These are phyloP conservation scores for Cercophora scortea DNA, from an alignment of 495 filamentous ascomycete species.

Conservation along the genomic window DNA sequence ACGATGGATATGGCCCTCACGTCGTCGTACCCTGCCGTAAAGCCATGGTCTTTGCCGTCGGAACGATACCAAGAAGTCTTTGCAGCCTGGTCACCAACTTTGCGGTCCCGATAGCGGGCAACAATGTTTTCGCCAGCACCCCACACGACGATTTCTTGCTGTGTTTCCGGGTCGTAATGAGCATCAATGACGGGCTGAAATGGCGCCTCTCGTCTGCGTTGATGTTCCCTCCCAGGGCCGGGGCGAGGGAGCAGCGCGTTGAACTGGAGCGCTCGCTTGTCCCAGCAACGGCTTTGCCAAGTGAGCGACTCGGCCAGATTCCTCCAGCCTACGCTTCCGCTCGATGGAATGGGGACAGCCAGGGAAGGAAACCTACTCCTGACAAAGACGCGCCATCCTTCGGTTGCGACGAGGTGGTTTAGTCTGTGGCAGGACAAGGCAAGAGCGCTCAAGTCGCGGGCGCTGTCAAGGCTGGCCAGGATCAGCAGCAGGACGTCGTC, in stretches of 20 bases:
- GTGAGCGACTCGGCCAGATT: conserved; percentile 30
- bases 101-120: conserved; percentile 22
- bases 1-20: conserved; percentile 30
- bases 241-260: conserved; percentile 8
- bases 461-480: conserved; percentile 28
- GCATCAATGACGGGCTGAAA: conserved; percentile 36
- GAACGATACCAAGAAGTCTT: conserved; percentile 22
- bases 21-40: conserved; percentile 30
- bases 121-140: conserved; percentile 39
- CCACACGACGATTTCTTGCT: conserved; percentile 35
- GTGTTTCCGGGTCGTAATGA: conserved; percentile 16
- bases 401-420: conserved; percentile 16
- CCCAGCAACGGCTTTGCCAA: conserved; percentile 37
- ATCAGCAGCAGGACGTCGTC: conserved; percentile 33
- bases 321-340: conserved; percentile 20
- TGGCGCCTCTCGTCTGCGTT: conserved; percentile 5
- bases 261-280: conserved; percentile 27
- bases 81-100: conserved; percentile 3
- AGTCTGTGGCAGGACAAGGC: conserved; percentile 21
- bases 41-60: conserved; percentile 19
- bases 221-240: conserved; percentile 4
- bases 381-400: conserved; percentile 39
- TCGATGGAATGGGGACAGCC: conserved; percentile 7
- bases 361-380: conserved; percentile 28
- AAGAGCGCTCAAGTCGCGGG: conserved; percentile 27